A percentile compares a stretch with the other conserved stretches of the same genome.
Evolutionary conservation across 1,284 basidiomycete species (phyloP).

Genomic region (Pseudozyma pruni): DNA sequence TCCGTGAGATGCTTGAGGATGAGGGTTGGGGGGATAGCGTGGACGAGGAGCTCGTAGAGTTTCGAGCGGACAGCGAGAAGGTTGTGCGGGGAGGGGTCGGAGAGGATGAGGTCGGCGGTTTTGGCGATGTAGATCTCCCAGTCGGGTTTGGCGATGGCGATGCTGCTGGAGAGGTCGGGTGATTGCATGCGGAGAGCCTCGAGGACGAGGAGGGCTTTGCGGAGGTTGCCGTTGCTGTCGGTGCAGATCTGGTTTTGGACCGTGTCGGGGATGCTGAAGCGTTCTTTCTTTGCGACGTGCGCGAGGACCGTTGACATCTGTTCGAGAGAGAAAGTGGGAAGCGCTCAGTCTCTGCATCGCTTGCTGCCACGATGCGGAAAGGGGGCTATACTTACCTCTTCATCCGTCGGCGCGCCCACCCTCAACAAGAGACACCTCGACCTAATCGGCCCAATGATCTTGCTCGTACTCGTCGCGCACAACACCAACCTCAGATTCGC

Average conservation of each 20-base stretch:
- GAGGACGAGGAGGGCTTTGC: slow-evolving; percentile 92
- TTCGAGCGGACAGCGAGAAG: slow-evolving; percentile 92
- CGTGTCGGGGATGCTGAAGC: slow-evolving; percentile 81
- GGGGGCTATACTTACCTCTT: slow-evolving; percentile 73
- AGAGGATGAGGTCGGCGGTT: slow-evolving; percentile 91
- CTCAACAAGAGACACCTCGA: slow-evolving; percentile 92
- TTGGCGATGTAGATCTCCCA: slow-evolving; percentile 98
- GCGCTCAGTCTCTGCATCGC: slow-evolving; percentile 1
- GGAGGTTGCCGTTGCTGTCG: slow-evolving; percentile 87
- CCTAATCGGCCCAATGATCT: slow-evolving; percentile 96
- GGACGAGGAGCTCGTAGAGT: slow-evolving; percentile 93
- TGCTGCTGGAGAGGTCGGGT: slow-evolving; percentile 71
- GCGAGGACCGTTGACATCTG: slow-evolving; percentile 83
- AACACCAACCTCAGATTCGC: slow-evolving; percentile 95
- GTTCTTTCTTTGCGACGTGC: slow-evolving; percentile 83
- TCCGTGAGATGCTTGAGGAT: slow-evolving; percentile 73
- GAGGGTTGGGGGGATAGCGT: slow-evolving; percentile 92
- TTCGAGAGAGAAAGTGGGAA: background rate
- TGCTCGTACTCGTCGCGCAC: slow-evolving; percentile 95
- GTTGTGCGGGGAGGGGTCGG: slow-evolving; percentile 88
- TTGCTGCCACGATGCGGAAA: background rate
- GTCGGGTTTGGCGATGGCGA: slow-evolving; percentile 87
- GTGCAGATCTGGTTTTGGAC: slow-evolving; percentile 79
- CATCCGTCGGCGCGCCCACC: slow-evolving; percentile 84
- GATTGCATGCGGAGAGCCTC: slow-evolving; percentile 88